Percentiles rank a stretch among this genome's conserved stretches.
These are phyloP conservation scores for Backusella luteola DNA, from an alignment of 192 early-diverging fungal genomes.

Conservation along the genomic window DNA sequence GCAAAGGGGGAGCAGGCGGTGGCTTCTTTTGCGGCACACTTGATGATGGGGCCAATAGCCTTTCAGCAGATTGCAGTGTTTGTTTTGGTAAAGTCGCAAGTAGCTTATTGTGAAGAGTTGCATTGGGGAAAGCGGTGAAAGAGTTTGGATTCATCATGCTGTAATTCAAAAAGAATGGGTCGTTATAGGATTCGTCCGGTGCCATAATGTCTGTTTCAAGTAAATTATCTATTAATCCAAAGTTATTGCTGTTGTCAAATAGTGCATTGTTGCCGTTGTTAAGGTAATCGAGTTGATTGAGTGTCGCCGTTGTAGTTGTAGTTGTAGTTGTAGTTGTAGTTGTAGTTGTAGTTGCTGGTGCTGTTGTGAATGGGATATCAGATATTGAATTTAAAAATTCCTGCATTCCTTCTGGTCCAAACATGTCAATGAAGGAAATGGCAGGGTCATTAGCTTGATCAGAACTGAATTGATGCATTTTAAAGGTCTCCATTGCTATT, in stretches of 20 bases:
- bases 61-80: conserved; percentile 18
- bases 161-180: background rate
- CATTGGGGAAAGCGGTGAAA: conserved; percentile 3
- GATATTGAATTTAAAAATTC: conserved; percentile 16
- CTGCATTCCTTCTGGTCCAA: conserved; percentile 22
- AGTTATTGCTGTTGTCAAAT: background rate
- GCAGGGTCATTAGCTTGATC: conserved; percentile 36
- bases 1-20: no score
- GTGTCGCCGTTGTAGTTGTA: conserved; percentile 6
- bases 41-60: conserved; percentile 2
- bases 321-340: conserved; percentile 11
- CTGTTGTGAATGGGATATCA: background rate
- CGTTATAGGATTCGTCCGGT: background rate
- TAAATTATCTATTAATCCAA: background rate
- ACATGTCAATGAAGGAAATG: conserved; percentile 22
- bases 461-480: conserved; percentile 36
- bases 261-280: background rate
- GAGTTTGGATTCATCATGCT: background rate
- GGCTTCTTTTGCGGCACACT: background rate
- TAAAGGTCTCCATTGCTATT: conserved; percentile 12
- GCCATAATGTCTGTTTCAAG: background rate
- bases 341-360: background rate
- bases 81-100: conserved; percentile 15
- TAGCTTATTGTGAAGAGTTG: conserved; percentile 21
- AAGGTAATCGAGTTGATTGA: conserved; percentile 1